Base-by-base conservation (phyloP, 78 protist genomes). In the Dictyostelium intermedium region DNA sequence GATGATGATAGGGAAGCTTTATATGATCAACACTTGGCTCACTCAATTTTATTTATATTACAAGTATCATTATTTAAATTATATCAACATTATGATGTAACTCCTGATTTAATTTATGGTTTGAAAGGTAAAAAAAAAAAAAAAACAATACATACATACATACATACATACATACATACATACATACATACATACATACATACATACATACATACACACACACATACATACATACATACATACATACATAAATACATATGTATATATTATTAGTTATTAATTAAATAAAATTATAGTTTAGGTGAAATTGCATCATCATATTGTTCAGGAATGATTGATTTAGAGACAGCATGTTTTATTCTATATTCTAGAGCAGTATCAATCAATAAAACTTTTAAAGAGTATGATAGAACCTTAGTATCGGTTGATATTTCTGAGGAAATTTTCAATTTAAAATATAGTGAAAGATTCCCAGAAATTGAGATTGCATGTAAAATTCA, bases 271-370 rank as follows among this genome's bases (percentile, higher is more conserved):
- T 61, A 61, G 3, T 61, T n/a, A 61, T 6, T 61, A 9, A n/a
- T 61, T n/a, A 61, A 23, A 41, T 74, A 37, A 13, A 14, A 39
- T 76, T 79, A 27, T 73, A 85, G 91, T 73, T 91, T 83, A 81
- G 95, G 95, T 35, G 95, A 91, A 34, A 60, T 91, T 32, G 43
- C 95, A 35, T n/a, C 95, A 7, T 69, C 95, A 60, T 76, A 25
- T 30, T 50, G 61, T 41, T 35, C 87, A 8, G 87, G 87, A n/a
- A 76, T 50, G 18, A 45, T 91, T 13, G 27, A 56, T 23, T 60
- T 91, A 25, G 77, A 70, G 0, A 56, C 23, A 11, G 87, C 89
- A 37, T 8, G 34, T 39, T 72, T 27, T n/a, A 27, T 91, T 27
- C 30, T 91, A 18, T 39, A 82, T 25, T n/a, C n/a, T 13, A 70